These are phyloP conservation scores for Podosphaera xanthii DNA, from an alignment of 2,329 filamentous ascomycete genomes.

Conservation along the genomic window DNA sequence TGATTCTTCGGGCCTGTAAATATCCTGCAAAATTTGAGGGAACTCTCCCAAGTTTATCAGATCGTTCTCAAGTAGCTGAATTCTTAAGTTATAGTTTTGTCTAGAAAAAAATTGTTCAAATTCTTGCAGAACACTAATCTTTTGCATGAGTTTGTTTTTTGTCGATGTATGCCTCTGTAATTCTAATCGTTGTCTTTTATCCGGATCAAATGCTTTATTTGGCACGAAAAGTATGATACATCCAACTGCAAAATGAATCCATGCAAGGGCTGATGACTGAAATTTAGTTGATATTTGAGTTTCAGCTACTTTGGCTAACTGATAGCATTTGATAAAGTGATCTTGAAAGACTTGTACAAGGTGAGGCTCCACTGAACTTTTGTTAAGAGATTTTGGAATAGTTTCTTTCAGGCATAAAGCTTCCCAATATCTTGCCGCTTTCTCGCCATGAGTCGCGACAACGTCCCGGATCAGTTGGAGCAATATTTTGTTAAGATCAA, in stretches of 20 bases:
- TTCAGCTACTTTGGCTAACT: background rate
- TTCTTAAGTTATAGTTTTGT: slow-evolving; percentile 42
- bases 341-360: slow-evolving; percentile 11
- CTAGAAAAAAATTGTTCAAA: slow-evolving; percentile 51
- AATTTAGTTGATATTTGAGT: slow-evolving; percentile 11
- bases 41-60: slow-evolving; percentile 40
- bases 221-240: slow-evolving; percentile 66
- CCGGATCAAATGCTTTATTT: slow-evolving; percentile 67
- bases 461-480: slow-evolving; percentile 7
- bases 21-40: slow-evolving; percentile 36
- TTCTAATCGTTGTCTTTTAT: slow-evolving; percentile 34
- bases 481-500: slow-evolving; percentile 19
- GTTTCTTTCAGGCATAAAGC: background rate
- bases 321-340: slow-evolving; percentile 19
- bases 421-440: background rate
- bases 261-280: slow-evolving; percentile 32
- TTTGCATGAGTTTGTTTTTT: slow-evolving; percentile 27
- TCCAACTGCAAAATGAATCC: slow-evolving; percentile 53
- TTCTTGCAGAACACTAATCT: slow-evolving; percentile 33
- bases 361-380: background rate
- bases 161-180: slow-evolving; percentile 29
- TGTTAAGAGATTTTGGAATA: too few species aligned
- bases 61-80: slow-evolving; percentile 37
- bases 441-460: slow-evolving; percentile 9
- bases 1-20: slow-evolving; percentile 49